phyloP scores from a whole-genome alignment of 441 rosid species.

The Populus hybrid region DNA sequence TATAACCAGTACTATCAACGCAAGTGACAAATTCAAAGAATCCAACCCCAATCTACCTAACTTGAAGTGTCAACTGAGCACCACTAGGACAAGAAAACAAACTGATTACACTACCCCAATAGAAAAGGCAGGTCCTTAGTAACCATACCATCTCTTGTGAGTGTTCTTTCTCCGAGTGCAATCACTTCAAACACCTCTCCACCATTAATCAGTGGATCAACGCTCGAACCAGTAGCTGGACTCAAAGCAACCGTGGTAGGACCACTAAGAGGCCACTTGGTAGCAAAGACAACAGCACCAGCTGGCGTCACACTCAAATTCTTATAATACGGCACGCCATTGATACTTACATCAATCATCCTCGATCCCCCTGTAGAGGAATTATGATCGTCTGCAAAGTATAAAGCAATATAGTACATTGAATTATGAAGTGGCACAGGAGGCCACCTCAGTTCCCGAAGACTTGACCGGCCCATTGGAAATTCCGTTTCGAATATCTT shows the following conservation, averaged over 20 bases:
- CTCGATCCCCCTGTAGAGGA: conserved; percentile 39
- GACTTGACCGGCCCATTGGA: conserved; percentile 28
- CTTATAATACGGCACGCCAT: conserved; percentile 51
- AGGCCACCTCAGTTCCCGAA: conserved; percentile 73
- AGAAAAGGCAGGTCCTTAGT: background rate
- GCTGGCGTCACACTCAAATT: conserved; percentile 53
- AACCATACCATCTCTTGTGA: conserved; percentile 70
- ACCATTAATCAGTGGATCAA: conserved; percentile 66
- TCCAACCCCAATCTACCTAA: background rate
- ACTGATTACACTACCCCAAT: background rate
- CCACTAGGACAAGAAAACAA: background rate
- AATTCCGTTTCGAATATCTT: conserved; percentile 66
- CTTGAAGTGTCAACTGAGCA: background rate
- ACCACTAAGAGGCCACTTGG: conserved; percentile 68
- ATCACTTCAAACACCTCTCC: conserved; percentile 68
- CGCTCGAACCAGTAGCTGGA: conserved; percentile 50
- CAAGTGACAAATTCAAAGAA: background rate
- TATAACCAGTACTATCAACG: background rate
- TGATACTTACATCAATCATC: conserved; percentile 50
- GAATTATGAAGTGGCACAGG: conserved; percentile 37
- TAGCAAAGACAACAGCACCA: conserved; percentile 58
- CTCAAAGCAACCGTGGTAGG: conserved; percentile 47
- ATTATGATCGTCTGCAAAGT: conserved; percentile 63
- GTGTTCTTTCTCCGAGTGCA: conserved; percentile 61
- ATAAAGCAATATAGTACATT: conserved; percentile 64